phyloP scores from a whole-genome alignment of 148 eudicot species.

The Pharnaceum exiguum region DNA sequence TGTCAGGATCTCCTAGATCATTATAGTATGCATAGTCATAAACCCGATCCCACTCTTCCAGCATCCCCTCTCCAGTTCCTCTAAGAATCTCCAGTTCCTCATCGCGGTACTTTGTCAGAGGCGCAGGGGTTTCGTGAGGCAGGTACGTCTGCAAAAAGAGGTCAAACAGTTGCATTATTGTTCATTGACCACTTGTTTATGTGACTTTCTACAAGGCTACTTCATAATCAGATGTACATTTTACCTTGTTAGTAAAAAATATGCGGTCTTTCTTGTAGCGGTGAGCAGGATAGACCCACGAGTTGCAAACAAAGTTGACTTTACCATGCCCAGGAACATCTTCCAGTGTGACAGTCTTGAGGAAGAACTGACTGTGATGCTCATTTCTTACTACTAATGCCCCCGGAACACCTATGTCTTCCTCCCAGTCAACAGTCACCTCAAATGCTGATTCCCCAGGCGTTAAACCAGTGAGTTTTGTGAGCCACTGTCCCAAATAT shows the following conservation, averaged over 20 bases:
- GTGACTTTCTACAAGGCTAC: no score
- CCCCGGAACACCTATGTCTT: slow-evolving; percentile 51
- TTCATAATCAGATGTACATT: no score
- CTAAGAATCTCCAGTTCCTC: slow-evolving; percentile 61
- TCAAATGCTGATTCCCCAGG: slow-evolving; percentile 39
- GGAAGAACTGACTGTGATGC: slow-evolving; percentile 59
- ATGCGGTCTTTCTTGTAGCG: slow-evolving; percentile 44
- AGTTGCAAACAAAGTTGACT: slow-evolving; percentile 55
- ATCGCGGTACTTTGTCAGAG: slow-evolving; percentile 43
- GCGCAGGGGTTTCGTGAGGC: slow-evolving; percentile 58
- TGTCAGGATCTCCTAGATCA: slow-evolving; percentile 73
- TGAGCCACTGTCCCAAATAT: slow-evolving; percentile 43
- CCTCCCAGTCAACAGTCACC: slow-evolving; percentile 53
- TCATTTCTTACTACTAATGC: slow-evolving; percentile 50
- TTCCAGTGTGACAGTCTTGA: slow-evolving; percentile 46
- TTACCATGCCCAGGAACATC: slow-evolving; percentile 48
- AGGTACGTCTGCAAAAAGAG: slow-evolving; percentile 43
- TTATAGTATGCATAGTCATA: slow-evolving; percentile 81
- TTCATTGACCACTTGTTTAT: no score
- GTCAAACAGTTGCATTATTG: no score
- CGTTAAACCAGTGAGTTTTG: slow-evolving; percentile 19
- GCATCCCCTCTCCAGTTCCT: slow-evolving; percentile 65
- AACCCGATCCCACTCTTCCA: slow-evolving; percentile 85
- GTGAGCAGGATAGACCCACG: slow-evolving; percentile 62
- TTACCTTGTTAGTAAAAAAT: slow-evolving; percentile 72